A percentile compares a stretch with the other conserved stretches of the same genome.
Conservation (phyloP, 768 basidiomycete genomes). For the Suillus subaureus region DNA sequence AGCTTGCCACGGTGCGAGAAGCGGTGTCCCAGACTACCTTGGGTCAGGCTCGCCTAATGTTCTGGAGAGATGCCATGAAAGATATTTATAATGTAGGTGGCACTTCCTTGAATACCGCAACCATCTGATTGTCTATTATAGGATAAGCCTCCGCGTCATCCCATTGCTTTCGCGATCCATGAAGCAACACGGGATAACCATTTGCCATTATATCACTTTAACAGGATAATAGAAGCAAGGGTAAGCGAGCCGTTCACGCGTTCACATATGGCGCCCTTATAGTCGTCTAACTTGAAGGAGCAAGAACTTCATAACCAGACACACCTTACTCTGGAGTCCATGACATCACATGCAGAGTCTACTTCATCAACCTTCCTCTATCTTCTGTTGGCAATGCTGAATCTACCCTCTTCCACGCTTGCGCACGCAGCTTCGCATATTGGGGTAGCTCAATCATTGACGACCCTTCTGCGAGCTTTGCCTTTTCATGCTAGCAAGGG, state of each 20-base stretch:
- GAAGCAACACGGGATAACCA: constrained; percentile 51
- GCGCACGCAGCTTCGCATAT: constrained; percentile 84
- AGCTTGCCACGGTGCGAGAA: constrained; percentile 78
- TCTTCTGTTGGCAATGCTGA: constrained; percentile 68
- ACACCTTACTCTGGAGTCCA: constrained; percentile 66
- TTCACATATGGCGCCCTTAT: constrained; percentile 16
- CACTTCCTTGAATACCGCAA: constrained; percentile 18
- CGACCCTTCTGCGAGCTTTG: constrained; percentile 72
- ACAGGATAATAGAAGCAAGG: constrained; percentile 82
- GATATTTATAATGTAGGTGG: constrained; percentile 59
- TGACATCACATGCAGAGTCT: constrained; percentile 76
- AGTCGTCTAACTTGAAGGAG: constrained; percentile 46
- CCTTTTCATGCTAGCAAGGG: constrained; percentile 77
- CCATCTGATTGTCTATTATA: constrained; percentile 36
- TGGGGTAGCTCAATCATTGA: constrained; percentile 70
- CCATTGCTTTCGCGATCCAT: constrained; percentile 74
- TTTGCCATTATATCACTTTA: constrained; percentile 75
- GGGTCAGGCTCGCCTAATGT: constrained; percentile 85
- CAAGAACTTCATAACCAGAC: constrained; percentile 65
- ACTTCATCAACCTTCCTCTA: constrained; percentile 81
- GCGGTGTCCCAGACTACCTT: constrained; percentile 70
- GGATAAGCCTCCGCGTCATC: constrained; percentile 79
- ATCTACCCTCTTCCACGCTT: constrained; percentile 54
- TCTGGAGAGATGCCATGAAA: constrained; percentile 83
- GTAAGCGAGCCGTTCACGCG: constrained; percentile 43